These are phyloP conservation scores for Oidiodendron maius DNA, from an alignment of 495 filamentous ascomycete species.

Conservation along the genomic window DNA sequence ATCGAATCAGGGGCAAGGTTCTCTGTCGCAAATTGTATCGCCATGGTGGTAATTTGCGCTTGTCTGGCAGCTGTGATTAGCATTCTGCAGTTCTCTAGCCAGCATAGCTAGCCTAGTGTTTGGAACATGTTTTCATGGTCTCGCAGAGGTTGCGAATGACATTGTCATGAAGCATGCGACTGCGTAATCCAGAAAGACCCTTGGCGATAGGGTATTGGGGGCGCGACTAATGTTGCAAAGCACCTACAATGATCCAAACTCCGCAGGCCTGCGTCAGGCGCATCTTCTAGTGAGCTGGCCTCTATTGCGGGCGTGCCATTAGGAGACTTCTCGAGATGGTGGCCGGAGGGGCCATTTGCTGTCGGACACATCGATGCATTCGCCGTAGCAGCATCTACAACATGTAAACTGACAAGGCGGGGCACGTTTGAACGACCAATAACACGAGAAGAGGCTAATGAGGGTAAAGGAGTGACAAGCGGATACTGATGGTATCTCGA, in stretches of 20 bases:
- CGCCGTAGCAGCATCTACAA: conserved; percentile 16
- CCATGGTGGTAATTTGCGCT: conserved; percentile 78
- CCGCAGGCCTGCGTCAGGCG: conserved; percentile 66
- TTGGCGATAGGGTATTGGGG: neutral
- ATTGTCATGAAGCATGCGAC: neutral
- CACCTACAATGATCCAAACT: conserved; percentile 71
- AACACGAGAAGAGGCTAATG: neutral
- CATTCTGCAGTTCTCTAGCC: neutral
- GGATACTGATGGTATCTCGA: neutral
- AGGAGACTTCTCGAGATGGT: conserved; percentile 24
- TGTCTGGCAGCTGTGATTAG: conserved; percentile 51
- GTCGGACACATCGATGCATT: conserved; percentile 24
- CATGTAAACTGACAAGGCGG: neutral
- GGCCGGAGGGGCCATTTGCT: conserved; percentile 20
- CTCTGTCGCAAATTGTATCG: conserved; percentile 76
- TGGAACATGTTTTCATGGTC: neutral
- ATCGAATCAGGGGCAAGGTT: conserved; percentile 81
- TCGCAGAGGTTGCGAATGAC: neutral
- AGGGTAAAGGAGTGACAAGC: neutral
- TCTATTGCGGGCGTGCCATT: conserved; percentile 22
- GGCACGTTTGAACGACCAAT: neutral
- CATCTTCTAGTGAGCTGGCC: conserved; percentile 24
- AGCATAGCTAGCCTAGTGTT: neutral
- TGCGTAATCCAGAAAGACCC: neutral
- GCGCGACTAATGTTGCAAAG: conserved; percentile 3